Base-by-base conservation (phyloP, 371 early-diverging fungal species). In the Lichtheimia hyalospora region DNA sequence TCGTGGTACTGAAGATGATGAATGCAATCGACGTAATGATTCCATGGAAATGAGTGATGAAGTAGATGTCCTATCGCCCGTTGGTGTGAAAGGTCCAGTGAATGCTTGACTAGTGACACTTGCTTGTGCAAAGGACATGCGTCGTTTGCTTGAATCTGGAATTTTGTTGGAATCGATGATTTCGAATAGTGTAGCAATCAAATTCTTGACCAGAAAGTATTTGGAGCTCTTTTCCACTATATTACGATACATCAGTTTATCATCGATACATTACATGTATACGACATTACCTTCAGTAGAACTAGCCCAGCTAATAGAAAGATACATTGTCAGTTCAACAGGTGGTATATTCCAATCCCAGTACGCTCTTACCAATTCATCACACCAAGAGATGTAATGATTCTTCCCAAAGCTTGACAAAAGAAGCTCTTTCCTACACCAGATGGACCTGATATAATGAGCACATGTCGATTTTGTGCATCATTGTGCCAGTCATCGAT, bases 171-270 rank as follows among this genome's bases (percentile, higher is more conserved):
- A 60, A 23, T 64, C 61, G 14, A 80, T 67, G 44, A 78, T 71
- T 8, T 80, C 81, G 57, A 83, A 75, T 5, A 83, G 24, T 0
- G 70, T 66, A 15, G 80, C 54, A 20, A 83, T 49, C 7, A 83
- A 57, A 57, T 73, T 75, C 61, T 71, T 78, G 27, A 73, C 20
- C 13, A 73, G 59, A 49, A 73, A 83, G 54, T 78, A 80, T 57
- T 78, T 77, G 0, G 81, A 74, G 46, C 72, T 68, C 60, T 74
- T 61, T 15, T 66, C 62, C 16, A 61, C 61, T 61, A 50, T 4
- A 48, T 39, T 2, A 16, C 5, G 27, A 25, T 25, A 55, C 21
- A 14, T 28, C 16, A 5, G 46, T 18, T 23, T 15, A 39, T 49
- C 5, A n/a, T n/a, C n/a, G n/a, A n/a, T 34, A 34, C 34, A 34